Percentiles rank a stretch among this genome's conserved stretches.
These are phyloP conservation scores for Saprolegnia parasitica DNA, from an alignment of 352 stramenopile genomes.

Conservation along the genomic window DNA sequence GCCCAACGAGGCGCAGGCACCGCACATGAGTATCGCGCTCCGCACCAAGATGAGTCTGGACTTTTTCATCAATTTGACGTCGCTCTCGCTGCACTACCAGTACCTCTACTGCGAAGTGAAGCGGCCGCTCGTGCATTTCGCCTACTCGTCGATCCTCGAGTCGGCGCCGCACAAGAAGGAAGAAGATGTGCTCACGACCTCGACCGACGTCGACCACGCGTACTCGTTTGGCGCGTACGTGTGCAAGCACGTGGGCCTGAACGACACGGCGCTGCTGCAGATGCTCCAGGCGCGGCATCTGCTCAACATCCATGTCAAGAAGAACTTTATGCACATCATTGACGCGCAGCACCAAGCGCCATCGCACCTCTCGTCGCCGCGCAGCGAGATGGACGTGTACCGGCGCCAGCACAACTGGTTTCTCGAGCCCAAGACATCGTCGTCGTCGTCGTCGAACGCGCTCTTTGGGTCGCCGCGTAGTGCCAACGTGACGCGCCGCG, in stretches of 20 bases:
- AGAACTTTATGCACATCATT: slow-evolving; percentile 27
- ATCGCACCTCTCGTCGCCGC: slow-evolving; percentile 5
- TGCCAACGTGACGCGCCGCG: neutral
- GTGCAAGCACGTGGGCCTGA: slow-evolving; percentile 76
- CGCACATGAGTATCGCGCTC: slow-evolving; percentile 31
- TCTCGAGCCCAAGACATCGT: neutral
- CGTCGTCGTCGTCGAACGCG: neutral
- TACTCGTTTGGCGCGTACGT: slow-evolving; percentile 80
- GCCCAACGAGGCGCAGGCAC: neutral
- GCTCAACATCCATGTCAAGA: slow-evolving; percentile 56
- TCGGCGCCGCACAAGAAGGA: slow-evolving; percentile 1
- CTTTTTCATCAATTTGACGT: slow-evolving; percentile 85
- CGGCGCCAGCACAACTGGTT: neutral
- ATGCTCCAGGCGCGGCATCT: slow-evolving; percentile 82
- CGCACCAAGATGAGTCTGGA: slow-evolving; percentile 47
- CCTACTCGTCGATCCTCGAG: slow-evolving; percentile 4
- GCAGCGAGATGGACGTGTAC: slow-evolving; percentile 2
- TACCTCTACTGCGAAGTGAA: slow-evolving; percentile 68
- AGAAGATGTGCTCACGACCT: slow-evolving; percentile 42
- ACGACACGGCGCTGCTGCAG: slow-evolving; percentile 75
- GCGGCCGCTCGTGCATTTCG: slow-evolving; percentile 48
- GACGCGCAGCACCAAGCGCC: slow-evolving; percentile 17
- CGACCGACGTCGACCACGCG: slow-evolving; percentile 73
- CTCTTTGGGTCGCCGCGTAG: slow-evolving; percentile 23
- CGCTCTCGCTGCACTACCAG: slow-evolving; percentile 78